These are phyloP conservation scores for Talaromyces sp. DNA, from an alignment of 2,329 filamentous ascomycete species.

Conservation along the genomic window DNA sequence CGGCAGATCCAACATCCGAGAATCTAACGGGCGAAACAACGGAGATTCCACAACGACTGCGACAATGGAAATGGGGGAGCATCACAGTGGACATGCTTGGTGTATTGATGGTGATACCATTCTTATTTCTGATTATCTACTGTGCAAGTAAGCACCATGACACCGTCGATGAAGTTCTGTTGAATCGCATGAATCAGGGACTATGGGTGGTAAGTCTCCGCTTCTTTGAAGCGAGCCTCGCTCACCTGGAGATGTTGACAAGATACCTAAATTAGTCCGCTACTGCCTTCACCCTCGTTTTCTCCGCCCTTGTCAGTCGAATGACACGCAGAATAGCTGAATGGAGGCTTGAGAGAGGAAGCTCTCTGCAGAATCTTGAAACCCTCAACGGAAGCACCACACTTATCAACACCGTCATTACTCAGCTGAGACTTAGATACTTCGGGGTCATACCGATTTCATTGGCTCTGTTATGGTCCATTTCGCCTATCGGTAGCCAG, in stretches of 20 bases:
- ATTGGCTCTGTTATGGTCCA: not conserved
- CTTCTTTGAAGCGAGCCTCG: no score
- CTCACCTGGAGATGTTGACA: not conserved
- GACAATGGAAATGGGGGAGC: not conserved
- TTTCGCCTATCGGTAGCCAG: not conserved
- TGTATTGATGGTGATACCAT: not conserved
- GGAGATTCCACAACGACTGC: not conserved
- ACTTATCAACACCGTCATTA: not conserved
- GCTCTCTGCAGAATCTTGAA: not conserved
- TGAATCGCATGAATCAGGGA: slow-evolving; percentile 1
- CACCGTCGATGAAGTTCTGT: not conserved
- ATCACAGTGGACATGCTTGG: not conserved
- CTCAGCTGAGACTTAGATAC: not conserved
- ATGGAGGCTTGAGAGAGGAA: slow-evolving; percentile 3
- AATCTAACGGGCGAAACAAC: not conserved
- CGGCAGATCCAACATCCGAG: not conserved
- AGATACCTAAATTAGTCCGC: not conserved
- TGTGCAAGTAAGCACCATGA: not conserved
- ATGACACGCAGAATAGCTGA: not conserved
- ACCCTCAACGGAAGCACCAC: not conserved
- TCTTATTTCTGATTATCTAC: not conserved
- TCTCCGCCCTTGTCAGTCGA: not conserved
- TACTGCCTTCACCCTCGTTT: slow-evolving; percentile 1
- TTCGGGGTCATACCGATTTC: not conserved
- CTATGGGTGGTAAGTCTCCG: not conserved